Percentiles rank a stretch among this genome's conserved stretches.
Evolutionary conservation across 1,284 basidiomycete genomes (phyloP).

Genomic region (Rhodotorula sp.): DNA sequence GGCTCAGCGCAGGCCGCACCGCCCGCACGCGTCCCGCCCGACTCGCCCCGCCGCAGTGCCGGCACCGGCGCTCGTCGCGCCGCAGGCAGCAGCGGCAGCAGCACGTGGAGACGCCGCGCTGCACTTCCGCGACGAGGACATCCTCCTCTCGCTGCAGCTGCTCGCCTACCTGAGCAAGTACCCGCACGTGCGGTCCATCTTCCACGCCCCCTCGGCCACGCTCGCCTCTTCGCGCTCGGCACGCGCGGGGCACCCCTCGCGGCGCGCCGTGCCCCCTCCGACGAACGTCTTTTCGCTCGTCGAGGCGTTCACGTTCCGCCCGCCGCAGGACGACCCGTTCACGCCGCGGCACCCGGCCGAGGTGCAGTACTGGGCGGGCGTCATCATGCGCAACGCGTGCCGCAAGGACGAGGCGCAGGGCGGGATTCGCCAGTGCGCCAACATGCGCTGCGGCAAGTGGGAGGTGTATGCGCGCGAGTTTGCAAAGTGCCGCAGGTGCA

Average conservation of each 20-base stretch:
- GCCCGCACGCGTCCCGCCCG: neutral
- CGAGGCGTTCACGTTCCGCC: constrained; percentile 91
- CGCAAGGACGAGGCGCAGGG: constrained; percentile 90
- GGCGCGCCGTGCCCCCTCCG: constrained; percentile 12
- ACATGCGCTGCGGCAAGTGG: constrained; percentile 96
- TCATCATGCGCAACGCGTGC: constrained; percentile 99
- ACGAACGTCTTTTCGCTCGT: constrained; percentile 80
- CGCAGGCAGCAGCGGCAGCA: neutral
- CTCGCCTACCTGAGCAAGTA: constrained; percentile 97
- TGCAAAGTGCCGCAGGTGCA: constrained; percentile 91
- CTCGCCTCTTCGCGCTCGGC: neutral
- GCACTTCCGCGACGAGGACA: constrained; percentile 87
- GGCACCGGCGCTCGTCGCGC: neutral
- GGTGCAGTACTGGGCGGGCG: constrained; percentile 98
- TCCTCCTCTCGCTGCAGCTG: constrained; percentile 85
- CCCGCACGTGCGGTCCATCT: constrained; percentile 94
- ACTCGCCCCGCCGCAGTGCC: neutral
- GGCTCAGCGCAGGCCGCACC: neutral
- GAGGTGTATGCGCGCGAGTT: constrained; percentile 91
- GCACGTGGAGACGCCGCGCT: constrained; percentile 4
- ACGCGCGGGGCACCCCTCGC: neutral
- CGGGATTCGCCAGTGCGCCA: constrained; percentile 95
- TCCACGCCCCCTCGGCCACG: constrained; percentile 59
- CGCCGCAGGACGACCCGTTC: constrained; percentile 74
- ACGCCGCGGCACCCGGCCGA: constrained; percentile 77